Percentiles rank a stretch among this genome's conserved stretches.
Conservation (phyloP, 306 rosid species). For the Amphicarpaea edgeworthii region DNA sequence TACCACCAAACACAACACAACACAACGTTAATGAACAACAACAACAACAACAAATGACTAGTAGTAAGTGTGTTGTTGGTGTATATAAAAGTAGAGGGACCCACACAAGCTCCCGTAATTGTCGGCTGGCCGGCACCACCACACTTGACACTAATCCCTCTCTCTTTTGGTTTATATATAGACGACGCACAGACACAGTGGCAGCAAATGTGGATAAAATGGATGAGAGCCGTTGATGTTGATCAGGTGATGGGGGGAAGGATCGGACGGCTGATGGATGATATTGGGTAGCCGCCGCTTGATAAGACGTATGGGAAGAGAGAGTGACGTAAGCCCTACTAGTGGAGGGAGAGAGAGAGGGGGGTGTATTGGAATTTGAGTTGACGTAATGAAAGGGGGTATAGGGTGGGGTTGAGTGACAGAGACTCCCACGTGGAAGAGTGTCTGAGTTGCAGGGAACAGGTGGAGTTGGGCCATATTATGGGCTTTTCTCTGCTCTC, state of each 20-base stretch:
- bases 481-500: constrained; percentile 38
- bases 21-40: neutral
- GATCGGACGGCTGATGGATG: constrained; percentile 44
- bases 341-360: neutral
- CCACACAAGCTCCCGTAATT: constrained; percentile 88
- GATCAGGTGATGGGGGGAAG: neutral
- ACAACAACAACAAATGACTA: neutral
- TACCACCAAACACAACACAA: too few relatives aligned
- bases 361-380: constrained; percentile 16
- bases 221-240: constrained; percentile 49
- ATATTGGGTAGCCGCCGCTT: constrained; percentile 69
- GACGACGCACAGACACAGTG: neutral
- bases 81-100: constrained; percentile 55
- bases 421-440: constrained; percentile 72
- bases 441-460: constrained; percentile 87
- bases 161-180: constrained; percentile 27
- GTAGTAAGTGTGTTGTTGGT: neutral
- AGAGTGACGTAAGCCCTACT: constrained; percentile 70
- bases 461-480: constrained; percentile 55
- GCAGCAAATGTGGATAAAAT: constrained; percentile 24
- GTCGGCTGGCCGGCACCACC: constrained; percentile 81
- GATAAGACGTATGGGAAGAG: constrained; percentile 69
- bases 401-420: constrained; percentile 44
- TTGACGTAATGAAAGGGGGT: constrained; percentile 19
- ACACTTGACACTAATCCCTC: neutral